Base-by-base conservation (phyloP, 2,329 filamentous ascomycete species). In the Exophiala calicioides region DNA sequence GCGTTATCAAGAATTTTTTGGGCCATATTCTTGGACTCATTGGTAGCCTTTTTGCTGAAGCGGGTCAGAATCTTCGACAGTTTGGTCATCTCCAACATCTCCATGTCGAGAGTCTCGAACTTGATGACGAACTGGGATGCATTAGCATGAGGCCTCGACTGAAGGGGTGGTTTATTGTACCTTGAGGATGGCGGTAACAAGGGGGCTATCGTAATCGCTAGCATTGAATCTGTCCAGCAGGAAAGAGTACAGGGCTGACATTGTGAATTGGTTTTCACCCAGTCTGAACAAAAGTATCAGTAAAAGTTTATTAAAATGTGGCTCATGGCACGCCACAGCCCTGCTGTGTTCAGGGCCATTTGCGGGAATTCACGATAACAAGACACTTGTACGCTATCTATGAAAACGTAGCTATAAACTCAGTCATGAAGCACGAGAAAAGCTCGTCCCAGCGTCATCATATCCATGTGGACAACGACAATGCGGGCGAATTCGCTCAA, bases 81-180 rank as follows among this genome's bases (percentile, higher is more conserved):
- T 56, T 82, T 81, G 6, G 77, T 81, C 59, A 79, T 80, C 56
- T 80, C 75, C 18, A 83, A 67, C 37, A 76, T 71, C 38, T 79
- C 76, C 49, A 74, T 74, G 46, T 78, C 80, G 57, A 84, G 68
- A 5, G 78, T 82, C 10, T 73, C 72, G 52, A 79, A 81, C 32
- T 70, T 70, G 20, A 71, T 66, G 57, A 84, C 70, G 35, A 82
- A 65, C 71, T 81, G 52, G 29, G 4, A 9, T 18, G 19, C 26
- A 47, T 68, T 49, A 69, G 62, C 46, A 16, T 16, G 38, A 3
- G 30, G 12, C n/a, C 18, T 26, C n/a, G 16, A 40, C 36, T 26
- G 24, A 42, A 15, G 35, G 5, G 21, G 44, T 34, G 16, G 4
- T 26, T 23, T 20, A 23, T 47, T 55, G 56, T 62, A 74, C 73